A percentile compares a stretch with the other conserved stretches of the same genome.
phyloP scores from a whole-genome alignment of 352 stramenopile species.

The Phytophthora gonapodyides region DNA sequence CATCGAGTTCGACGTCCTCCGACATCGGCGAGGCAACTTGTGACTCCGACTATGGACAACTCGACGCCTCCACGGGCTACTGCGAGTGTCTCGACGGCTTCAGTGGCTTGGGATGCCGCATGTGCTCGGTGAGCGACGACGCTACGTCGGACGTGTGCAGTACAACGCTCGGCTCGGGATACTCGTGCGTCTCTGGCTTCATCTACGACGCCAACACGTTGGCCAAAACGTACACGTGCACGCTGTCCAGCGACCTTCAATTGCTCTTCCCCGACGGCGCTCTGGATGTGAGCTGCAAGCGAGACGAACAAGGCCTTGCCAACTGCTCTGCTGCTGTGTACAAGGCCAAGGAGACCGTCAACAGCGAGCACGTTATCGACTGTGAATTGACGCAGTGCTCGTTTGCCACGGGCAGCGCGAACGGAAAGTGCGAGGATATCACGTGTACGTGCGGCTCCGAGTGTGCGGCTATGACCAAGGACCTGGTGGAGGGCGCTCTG shows the following conservation, averaged over 20 bases:
- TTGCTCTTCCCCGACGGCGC: conserved; percentile 66
- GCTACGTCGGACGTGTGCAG: conserved; percentile 32
- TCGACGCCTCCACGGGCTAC: conserved; percentile 48
- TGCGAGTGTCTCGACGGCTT: conserved; percentile 66
- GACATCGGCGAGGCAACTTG: conserved; percentile 28
- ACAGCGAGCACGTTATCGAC: conserved; percentile 63
- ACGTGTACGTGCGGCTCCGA: conserved; percentile 60
- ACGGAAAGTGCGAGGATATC: conserved; percentile 51
- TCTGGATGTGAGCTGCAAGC: conserved; percentile 62
- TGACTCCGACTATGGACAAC: conserved; percentile 54
- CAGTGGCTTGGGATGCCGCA: conserved; percentile 59
- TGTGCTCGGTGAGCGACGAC: conserved; percentile 39
- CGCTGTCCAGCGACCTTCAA: conserved; percentile 52
- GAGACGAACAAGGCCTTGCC: conserved; percentile 23
- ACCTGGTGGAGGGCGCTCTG: conserved; percentile 61
- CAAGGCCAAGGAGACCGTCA: conserved; percentile 50
- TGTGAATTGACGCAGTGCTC: conserved; percentile 58
- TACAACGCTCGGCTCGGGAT: conserved; percentile 31
- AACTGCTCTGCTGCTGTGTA: conserved; percentile 72
- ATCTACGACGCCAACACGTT: conserved; percentile 44
- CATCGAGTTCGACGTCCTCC: conserved; percentile 9
- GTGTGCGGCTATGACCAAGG: conserved; percentile 60
- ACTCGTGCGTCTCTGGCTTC: conserved; percentile 53
- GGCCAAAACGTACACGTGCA: conserved; percentile 72
- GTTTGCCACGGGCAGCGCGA: conserved; percentile 47